Conservation (phyloP, 2,329 filamentous ascomycete species). For the Talaromyces sp. region DNA sequence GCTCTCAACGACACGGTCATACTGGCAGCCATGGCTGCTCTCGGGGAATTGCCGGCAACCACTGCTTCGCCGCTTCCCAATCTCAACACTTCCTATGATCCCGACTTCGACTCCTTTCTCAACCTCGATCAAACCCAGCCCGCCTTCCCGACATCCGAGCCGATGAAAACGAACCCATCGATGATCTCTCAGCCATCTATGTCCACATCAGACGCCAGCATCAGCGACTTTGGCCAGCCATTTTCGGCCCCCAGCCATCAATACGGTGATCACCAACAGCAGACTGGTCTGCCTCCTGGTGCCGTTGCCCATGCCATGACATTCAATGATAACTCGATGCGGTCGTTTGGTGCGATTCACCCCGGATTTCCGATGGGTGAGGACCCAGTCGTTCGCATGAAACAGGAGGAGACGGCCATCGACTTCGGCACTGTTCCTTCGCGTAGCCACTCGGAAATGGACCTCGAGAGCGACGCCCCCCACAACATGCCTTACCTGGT, state of each 20-base stretch:
- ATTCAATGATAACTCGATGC: conserved; percentile 57
- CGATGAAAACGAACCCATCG: conserved; percentile 31
- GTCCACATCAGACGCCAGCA: conserved; percentile 30
- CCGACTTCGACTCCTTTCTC: conserved; percentile 44
- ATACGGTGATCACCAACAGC: conserved; percentile 92
- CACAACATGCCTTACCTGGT: conserved; percentile 59
- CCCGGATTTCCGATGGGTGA: conserved; percentile 49
- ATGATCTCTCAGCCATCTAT: conserved; percentile 33
- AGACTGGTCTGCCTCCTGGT: conserved; percentile 85
- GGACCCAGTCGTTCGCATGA: conserved; percentile 55
- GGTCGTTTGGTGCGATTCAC: conserved; percentile 32
- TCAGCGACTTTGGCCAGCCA: conserved; percentile 38
- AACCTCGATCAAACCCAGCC: conserved; percentile 42
- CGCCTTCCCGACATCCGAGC: conserved; percentile 33
- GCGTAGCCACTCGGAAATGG: conserved; percentile 53
- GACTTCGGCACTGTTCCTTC: conserved; percentile 65
- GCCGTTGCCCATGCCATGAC: conserved; percentile 75
- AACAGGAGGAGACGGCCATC: conserved; percentile 43
- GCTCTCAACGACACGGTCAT: neutral
- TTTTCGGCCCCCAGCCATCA: conserved; percentile 84
- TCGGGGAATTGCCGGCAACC: conserved; percentile 27
- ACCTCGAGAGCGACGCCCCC: conserved; percentile 66
- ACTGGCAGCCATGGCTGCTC: conserved; percentile 16
- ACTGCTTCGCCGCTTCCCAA: conserved; percentile 24
- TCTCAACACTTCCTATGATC: conserved; percentile 34